Percentiles rank a stretch among this genome's conserved stretches.
phyloP scores from a whole-genome alignment of 495 filamentous ascomycete genomes.

The Penicillium ucsense region DNA sequence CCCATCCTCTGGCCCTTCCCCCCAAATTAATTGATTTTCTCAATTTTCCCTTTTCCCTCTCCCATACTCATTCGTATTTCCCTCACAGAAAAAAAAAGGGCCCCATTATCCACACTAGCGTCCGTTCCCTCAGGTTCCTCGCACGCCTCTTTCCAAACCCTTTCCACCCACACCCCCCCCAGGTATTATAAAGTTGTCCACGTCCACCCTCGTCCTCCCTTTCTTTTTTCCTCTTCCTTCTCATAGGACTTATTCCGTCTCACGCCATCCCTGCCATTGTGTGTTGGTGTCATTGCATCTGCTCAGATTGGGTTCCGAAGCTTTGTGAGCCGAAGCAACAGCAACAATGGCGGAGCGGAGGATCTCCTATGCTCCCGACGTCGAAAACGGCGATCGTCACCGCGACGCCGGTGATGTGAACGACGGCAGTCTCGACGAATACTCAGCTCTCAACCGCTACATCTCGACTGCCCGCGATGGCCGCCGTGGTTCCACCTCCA shows the following conservation, averaged over 20 bases:
- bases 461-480: constrained; percentile 57
- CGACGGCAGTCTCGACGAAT: constrained; percentile 37
- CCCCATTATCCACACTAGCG: constrained; percentile 18
- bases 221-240: constrained; percentile 14
- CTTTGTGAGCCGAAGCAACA: constrained; percentile 36
- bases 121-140: constrained; percentile 8
- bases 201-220: constrained; percentile 16
- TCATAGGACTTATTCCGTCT: constrained; percentile 37
- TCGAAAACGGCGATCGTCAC: constrained; percentile 40
- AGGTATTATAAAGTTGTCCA: constrained; percentile 28
- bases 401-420: constrained; percentile 21
- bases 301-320: constrained; percentile 36
- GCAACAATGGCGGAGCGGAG: constrained; percentile 45
- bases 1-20: not conserved
- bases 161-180: constrained; percentile 12
- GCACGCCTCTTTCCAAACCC: constrained; percentile 4
- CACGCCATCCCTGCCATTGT: constrained; percentile 32
- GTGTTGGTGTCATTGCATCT: constrained; percentile 29
- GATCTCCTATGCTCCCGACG: constrained; percentile 45
- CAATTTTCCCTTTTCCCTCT: not conserved
- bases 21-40: not conserved
- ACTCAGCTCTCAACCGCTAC: constrained; percentile 50
- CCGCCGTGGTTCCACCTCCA: constrained; percentile 46
- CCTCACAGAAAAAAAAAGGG: constrained; percentile 5
- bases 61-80: constrained; percentile 6